Conservation (phyloP, 139 green algal genomes). For the Picocystis salinarum region DNA sequence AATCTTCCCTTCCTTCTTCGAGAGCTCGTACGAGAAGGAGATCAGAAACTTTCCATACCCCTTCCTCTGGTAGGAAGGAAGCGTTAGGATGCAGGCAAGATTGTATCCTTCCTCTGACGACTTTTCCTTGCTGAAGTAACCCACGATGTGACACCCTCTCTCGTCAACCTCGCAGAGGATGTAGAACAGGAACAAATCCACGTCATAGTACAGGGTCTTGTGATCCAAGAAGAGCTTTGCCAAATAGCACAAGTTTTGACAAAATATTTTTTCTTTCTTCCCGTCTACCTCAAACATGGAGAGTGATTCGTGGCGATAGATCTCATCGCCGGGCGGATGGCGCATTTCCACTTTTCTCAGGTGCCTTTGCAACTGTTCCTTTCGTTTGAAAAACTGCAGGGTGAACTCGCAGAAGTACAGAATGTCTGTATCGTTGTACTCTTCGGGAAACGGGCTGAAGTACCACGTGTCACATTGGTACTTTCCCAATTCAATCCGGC, state of each 20-base stretch:
- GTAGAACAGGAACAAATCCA: constrained; percentile 99
- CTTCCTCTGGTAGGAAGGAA: constrained; percentile 91
- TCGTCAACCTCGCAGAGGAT: constrained; percentile 92
- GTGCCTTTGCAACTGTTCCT: constrained; percentile 74
- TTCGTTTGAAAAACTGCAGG: constrained; percentile 56
- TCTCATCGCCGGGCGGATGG: constrained; percentile 93
- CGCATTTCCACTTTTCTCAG: constrained; percentile 68
- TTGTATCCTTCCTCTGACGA: constrained; percentile 82
- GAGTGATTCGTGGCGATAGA: constrained; percentile 48
- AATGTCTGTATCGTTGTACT: constrained; percentile 72
- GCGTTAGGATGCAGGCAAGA: constrained; percentile 95
- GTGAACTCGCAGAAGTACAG: constrained; percentile 95
- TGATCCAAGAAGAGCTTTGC: constrained; percentile 99
- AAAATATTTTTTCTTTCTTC: constrained; percentile 77
- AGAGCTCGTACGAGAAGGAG: constrained; percentile 90
- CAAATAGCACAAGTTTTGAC: constrained; percentile 95
- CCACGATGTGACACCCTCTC: constrained; percentile 40
- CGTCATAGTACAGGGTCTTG: constrained; percentile 98
- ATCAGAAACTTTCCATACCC: constrained; percentile 99
- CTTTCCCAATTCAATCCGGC: constrained; percentile 77
- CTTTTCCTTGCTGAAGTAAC: constrained; percentile 67
- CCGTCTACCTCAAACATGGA: constrained; percentile 87
- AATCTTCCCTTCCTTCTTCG: constrained; percentile 89
- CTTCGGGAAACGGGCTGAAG: constrained; percentile 81
- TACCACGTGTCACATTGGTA: constrained; percentile 98